Evolutionary conservation across 2,329 filamentous ascomycete genomes (phyloP), one percentile per base, ranked within the genome.

Genomic region (Diplodia scrobiculata): DNA sequence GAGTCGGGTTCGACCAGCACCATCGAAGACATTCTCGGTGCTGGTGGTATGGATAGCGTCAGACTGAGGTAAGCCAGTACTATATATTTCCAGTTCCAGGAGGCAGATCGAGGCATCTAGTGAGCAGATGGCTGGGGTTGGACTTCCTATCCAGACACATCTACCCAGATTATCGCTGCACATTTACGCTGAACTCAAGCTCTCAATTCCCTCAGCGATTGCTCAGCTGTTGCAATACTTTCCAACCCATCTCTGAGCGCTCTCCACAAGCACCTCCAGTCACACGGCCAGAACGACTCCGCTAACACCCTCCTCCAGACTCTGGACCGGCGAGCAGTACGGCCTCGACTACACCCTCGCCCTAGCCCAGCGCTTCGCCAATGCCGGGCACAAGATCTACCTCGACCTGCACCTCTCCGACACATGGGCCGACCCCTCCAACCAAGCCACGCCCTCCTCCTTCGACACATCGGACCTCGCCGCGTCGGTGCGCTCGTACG

Each of bases 261-360:
- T 19, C 17, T 19, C 7, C 10, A 19, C 17, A 10, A 7, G 41
- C 9, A 2, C 17, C 17, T 19, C 7, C 2, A 45, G 34, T 11
- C 17, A 45, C 6, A 6, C 6, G 2, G 34, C 10, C 34, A 36
- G 1, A 45, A 45, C 1, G 17, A 45, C n/a, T 3, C 19, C 19
- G 25, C 45, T 58, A 19, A 45, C 19, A 21, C 11, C 14, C n/a
- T 5, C 14, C 3, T 7, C 11, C n/a, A 66, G 89, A 29, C 76
- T 91, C 51, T 91, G 89, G 89, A 89, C 83, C 11, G 82, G 85
- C 69, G 87, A 87, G 53, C 81, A 83, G 70, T 91, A 91, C 75
- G 84, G 89, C 74, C 80, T 91, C 50, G 84, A 84, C 67, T 91
- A 91, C 77, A 91, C 91, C 73, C 73, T 92, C 68, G 78, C 84